phyloP scores from a whole-genome alignment of 768 basidiomycete species.

The Polyporus arcularius region DNA sequence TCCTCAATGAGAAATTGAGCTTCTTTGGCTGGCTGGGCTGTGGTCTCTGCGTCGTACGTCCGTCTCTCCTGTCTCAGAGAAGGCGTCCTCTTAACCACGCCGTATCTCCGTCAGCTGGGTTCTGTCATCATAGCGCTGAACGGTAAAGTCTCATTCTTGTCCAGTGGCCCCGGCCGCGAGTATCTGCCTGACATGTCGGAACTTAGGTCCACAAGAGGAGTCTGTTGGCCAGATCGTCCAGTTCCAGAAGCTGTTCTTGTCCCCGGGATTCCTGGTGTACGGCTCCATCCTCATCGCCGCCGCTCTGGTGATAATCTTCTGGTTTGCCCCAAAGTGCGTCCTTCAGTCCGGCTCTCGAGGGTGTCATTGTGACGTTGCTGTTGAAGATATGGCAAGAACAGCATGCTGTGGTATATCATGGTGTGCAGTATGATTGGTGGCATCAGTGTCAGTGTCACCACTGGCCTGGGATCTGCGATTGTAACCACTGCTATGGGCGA shows the following conservation, averaged over 20 bases:
- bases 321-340: conserved; percentile 74
- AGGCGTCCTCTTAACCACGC: conserved; percentile 6
- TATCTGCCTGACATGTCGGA: background rate
- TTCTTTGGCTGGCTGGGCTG: conserved; percentile 99
- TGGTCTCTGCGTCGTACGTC: conserved; percentile 80
- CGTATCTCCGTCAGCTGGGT: conserved; percentile 54
- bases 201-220: conserved; percentile 64
- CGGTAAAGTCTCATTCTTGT: conserved; percentile 42
- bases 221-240: conserved; percentile 67
- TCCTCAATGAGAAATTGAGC: conserved; percentile 89
- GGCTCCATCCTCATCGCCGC: conserved; percentile 61
- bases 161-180: too few relatives aligned
- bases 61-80: background rate
- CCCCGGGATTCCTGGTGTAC: conserved; percentile 80
- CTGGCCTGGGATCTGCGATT: conserved; percentile 90
- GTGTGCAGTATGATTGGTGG: conserved; percentile 98
- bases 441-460: conserved; percentile 91
- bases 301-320: conserved; percentile 74
- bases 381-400: conserved; percentile 78
- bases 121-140: conserved; percentile 91
- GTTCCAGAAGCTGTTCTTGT: conserved; percentile 80
- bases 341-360: too few relatives aligned
- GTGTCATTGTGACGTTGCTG: background rate
- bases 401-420: conserved; percentile 93
- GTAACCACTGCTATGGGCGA: conserved; percentile 74